A percentile compares a stretch with the other conserved stretches of the same genome.
phyloP scores from a whole-genome alignment of 2,329 filamentous ascomycete genomes.

The Trichoderma citrinoviride region DNA sequence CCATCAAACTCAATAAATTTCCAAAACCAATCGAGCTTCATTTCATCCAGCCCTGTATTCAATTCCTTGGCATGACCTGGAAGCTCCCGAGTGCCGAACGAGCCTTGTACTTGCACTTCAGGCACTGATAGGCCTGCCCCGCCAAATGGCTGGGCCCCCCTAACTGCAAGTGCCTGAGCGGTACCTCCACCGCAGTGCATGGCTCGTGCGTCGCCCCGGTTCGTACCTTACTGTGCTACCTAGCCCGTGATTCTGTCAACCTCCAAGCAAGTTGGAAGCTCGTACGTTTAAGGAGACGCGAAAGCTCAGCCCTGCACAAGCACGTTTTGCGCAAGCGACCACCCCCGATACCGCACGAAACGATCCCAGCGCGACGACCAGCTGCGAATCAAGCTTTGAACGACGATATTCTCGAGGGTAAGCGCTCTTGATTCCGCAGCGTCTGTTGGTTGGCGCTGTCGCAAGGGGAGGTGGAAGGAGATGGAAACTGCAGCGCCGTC shows the following conservation, averaged over 20 bases:
- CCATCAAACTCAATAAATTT: too few species aligned
- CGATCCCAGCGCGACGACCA: background rate
- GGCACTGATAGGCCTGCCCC: background rate
- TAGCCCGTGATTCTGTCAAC: background rate
- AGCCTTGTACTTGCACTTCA: too few species aligned
- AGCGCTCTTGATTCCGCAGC: background rate
- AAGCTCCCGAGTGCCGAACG: too few species aligned
- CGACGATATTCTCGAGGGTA: background rate
- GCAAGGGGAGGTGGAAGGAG: background rate
- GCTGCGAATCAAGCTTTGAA: background rate
- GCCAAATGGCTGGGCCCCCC: background rate
- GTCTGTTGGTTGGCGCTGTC: background rate
- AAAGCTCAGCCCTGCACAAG: background rate
- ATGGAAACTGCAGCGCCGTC: background rate
- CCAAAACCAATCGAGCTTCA: too few species aligned
- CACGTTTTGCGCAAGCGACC: background rate
- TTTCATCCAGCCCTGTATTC: too few species aligned
- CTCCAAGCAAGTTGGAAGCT: background rate
- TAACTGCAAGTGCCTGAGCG: background rate
- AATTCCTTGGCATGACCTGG: too few species aligned
- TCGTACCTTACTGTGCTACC: too few species aligned
- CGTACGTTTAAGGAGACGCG: slow-evolving; percentile 1
- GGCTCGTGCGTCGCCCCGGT: background rate
- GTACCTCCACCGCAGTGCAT: background rate
- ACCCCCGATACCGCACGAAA: background rate